Evolutionary conservation across 1,284 basidiomycete genomes (phyloP), one percentile per base, ranked within the genome.

Genomic region (Pseudozyma thailandica): DNA sequence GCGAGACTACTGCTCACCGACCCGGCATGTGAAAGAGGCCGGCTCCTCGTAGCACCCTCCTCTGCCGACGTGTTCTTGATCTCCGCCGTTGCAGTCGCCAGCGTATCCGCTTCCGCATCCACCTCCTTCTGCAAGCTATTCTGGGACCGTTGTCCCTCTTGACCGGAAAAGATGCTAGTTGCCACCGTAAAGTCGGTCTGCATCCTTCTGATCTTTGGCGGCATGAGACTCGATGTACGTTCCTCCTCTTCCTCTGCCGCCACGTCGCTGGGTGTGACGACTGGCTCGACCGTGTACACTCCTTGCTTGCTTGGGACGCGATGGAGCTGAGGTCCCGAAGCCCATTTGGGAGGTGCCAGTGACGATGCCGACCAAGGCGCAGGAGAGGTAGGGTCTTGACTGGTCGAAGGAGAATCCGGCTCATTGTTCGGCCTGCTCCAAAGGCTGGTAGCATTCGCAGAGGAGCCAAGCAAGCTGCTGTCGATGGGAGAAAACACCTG

Each of bases 381-480:
- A 18, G 69, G 59, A 3, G 63, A 68, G 8, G 35, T 37, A 13
- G 45, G 21, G 15, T 69, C 69, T 16, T 72, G 73, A 2, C 65
- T 59, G 15, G 65, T 65, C 18, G 56, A 53, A 20, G 73, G 60
- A 13, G 70, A 57, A 28, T 75, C 73, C 16, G 70, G 70, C 15
- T 25, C 46, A 46, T 58, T 56, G 23, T 47, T 25, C 6, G 63
- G 59, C 39, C 60, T 52, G 49, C 69, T 69, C 73, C 73, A 75
- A 13, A 69, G 49, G 20, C 63, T 72, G 2, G 69, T 72, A 5
- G 56, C 64, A 23, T 55, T 43, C 8, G 50, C 72, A 12, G 70
- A 69, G 5, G 72, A 72, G 33, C 64, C 66, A 0, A 73, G 35
- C n/a, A 72, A n/a, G 52, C 73, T 75, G 57, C 65, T 68, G 35